Base-by-base conservation (phyloP, 768 basidiomycete species). In the Leccinum ochraceum region DNA sequence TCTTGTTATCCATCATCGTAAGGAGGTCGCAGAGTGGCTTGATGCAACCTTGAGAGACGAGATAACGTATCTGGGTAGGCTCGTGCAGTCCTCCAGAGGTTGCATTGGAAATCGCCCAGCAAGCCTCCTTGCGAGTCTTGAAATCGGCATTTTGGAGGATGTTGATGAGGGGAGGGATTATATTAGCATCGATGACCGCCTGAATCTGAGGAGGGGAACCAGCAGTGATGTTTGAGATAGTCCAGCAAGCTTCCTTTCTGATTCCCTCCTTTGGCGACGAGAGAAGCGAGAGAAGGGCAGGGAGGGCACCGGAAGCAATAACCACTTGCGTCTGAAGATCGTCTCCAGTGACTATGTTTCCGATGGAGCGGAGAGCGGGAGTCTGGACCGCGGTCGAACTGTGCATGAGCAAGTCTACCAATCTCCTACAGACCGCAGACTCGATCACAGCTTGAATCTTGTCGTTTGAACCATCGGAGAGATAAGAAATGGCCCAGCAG, bases 371-470 rank as follows among this genome's bases (percentile, higher is more conserved):
- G 39, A 99, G 85, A 56, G 97, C 97, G 36, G 97, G 97, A 1
- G 97, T 99, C 75, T 99, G 97, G 24, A 99, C 97, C 2, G 95
- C 95, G 34, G 96, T 87, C 26, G 93, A 94, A 63, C 83, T 89
- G 69, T 94, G 91, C 92, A 98, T 94, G 65, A 99, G 87, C 49
- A 99, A 83, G 72, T 99, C 97, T 36, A 99, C 97, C 63, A 99
- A 86, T 68, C 97, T 88, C 74, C 97, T 86, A 79, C 95, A 97
- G 53, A 99, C 96, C 32, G 96, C 97, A 20, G 92, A 93, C 77
- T 98, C 96, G 69, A 99, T 98, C 59, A 99, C 97, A 34, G 97
- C 97, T 76, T 99, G 97, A 60, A 99, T 99, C 81, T 99, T 99
- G 80, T 99, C 97, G 71, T 97, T 97, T 36, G 95, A 92, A 53